A percentile compares a stretch with the other conserved stretches of the same genome.
Conservation (phyloP, 2,329 filamentous ascomycete species). For the Tricladium varicosporioides region DNA sequence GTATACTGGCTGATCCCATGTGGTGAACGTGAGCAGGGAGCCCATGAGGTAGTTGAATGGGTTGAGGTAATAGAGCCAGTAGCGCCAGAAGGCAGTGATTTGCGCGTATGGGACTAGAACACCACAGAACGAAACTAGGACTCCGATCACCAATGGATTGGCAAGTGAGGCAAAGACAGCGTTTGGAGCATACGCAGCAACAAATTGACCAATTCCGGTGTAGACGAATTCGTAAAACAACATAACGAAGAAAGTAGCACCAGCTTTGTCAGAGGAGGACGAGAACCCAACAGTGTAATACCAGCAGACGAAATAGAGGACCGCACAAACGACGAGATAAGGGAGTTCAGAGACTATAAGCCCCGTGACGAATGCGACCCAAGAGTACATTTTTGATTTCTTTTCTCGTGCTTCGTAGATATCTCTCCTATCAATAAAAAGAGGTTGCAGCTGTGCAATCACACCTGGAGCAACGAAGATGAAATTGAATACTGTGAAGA, state of each 20-base stretch:
- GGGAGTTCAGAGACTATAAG: constrained; percentile 48
- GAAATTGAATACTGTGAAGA: constrained; percentile 63
- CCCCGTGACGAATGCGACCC: constrained; percentile 56
- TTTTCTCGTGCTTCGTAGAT: constrained; percentile 59
- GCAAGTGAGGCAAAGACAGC: constrained; percentile 57
- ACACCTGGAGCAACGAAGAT: constrained; percentile 60
- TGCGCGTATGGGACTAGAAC: constrained; percentile 66
- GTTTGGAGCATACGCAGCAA: constrained; percentile 62
- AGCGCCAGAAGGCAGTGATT: constrained; percentile 63
- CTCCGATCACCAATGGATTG: constrained; percentile 54
- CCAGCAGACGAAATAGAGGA: constrained; percentile 51
- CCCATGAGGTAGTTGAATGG: constrained; percentile 63
- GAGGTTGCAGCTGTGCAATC: constrained; percentile 56
- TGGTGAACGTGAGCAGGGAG: constrained; percentile 50
- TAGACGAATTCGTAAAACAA: constrained; percentile 60
- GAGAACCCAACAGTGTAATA: constrained; percentile 58
- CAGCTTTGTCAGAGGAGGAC: constrained; percentile 42
- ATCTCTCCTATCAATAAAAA: constrained; percentile 55
- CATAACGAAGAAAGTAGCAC: constrained; percentile 53
- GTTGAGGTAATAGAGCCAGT: constrained; percentile 51
- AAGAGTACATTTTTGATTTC: constrained; percentile 60
- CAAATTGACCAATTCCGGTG: constrained; percentile 59
- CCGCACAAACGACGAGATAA: constrained; percentile 43
- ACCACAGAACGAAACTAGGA: constrained; percentile 70
- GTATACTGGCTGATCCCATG: constrained; percentile 46